Base-by-base conservation (phyloP, 2,329 filamentous ascomycete genomes). In the Capronia coronata region DNA sequence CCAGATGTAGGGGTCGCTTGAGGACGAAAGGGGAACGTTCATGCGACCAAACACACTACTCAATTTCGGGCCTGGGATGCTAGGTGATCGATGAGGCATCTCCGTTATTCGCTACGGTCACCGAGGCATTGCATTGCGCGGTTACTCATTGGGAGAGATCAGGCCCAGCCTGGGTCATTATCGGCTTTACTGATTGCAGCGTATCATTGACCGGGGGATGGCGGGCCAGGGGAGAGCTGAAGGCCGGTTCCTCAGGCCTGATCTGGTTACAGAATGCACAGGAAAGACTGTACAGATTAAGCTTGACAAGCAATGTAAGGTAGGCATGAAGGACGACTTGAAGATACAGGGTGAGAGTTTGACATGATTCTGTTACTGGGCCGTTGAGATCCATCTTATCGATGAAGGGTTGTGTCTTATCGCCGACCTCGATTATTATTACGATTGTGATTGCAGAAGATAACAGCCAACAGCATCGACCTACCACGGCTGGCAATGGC, bases 151-250 rank as follows among this genome's bases (percentile, higher is more conserved):
- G 29, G 29, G 11, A 32, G 29, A 10, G 29, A n/a, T 32, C 39
- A 16, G 39, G 19, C 19, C 10, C 25, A 13, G 39, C 25, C 25
- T 27, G 18, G 9, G 5, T 43, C 37, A 21, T 40, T 40, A 27
- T 27, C 10, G 25, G 25, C 25, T 10, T 27, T 10, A 41, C 39
- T 41, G 39, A 41, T 37, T 46, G 43, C 11, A 46, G 34, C 30
- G 34, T 46, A 30, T 37, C 43, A 46, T 46, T 27, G 37, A 27
- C 9, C 18, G 9, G 34, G 34, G 43, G 32, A 25, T 32, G 29
- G 7, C 13, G 6, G 29, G 11, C 7, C 29, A 32, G 13, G 29
- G 29, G 29, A n/a, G 13, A 32, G 29, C 29, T 32, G 7, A 11
- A n/a, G 11, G 29, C 11, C 29, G 29, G 29, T 32, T 32, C 29